phyloP scores from a whole-genome alignment of 148 eudicot species.

The Heliamphora exappendiculata region DNA sequence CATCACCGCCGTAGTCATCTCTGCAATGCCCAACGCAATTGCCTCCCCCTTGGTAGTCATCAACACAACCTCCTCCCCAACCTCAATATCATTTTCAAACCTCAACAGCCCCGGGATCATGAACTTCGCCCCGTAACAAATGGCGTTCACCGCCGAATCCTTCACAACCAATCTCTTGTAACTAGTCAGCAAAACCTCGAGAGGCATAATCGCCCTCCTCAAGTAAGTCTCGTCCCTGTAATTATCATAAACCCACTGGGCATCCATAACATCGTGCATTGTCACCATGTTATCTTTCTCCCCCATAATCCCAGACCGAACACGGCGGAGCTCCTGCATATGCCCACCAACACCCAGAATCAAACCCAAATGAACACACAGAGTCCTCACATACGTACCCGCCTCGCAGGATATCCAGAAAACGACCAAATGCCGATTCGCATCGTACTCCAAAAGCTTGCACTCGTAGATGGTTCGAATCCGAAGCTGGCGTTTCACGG shows the following conservation, averaged over 20 bases:
- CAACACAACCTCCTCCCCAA: conserved; percentile 82
- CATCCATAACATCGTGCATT: conserved; percentile 96
- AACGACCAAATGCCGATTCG: conserved; percentile 67
- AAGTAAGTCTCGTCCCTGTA: conserved; percentile 80
- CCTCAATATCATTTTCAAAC: conserved; percentile 91
- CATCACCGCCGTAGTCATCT: conserved; percentile 98
- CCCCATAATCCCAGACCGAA: conserved; percentile 74
- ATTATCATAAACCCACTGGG: conserved; percentile 84
- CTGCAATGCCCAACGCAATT: conserved; percentile 85
- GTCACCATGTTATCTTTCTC: conserved; percentile 98
- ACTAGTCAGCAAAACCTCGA: conserved; percentile 73
- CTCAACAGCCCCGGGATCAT: conserved; percentile 94
- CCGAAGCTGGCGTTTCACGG: conserved; percentile 86
- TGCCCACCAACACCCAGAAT: conserved; percentile 82
- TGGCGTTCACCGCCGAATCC: conserved; percentile 91
- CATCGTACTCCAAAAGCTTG: conserved; percentile 76
- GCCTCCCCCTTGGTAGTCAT: conserved; percentile 98
- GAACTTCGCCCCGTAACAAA: conserved; percentile 90
- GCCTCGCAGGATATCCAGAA: conserved; percentile 97
- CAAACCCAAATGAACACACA: conserved; percentile 95
- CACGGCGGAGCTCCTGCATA: conserved; percentile 94
- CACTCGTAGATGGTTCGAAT: conserved; percentile 84
- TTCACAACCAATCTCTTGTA: conserved; percentile 93
- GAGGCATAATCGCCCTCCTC: conserved; percentile 84
- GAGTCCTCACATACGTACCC: conserved; percentile 87